These are phyloP conservation scores for Gypsophila paniculata DNA, from an alignment of 179 eudicot genomes.

Conservation along the genomic window DNA sequence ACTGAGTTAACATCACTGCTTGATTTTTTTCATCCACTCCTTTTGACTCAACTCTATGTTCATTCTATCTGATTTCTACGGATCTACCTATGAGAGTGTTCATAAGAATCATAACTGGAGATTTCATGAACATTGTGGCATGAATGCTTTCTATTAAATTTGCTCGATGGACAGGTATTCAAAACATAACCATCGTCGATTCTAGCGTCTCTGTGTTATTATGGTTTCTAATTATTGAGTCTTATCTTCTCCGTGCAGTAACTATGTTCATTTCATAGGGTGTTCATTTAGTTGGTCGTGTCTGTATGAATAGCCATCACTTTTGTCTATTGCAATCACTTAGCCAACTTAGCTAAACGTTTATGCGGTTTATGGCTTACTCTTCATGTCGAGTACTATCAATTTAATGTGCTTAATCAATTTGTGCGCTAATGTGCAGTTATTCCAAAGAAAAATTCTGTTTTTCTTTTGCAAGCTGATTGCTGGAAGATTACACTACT, in stretches of 20 bases:
- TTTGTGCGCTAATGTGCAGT: conserved; percentile 37
- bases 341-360: not conserved
- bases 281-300: not conserved
- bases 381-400: too few species aligned
- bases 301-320: not conserved
- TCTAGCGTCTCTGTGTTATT: not conserved
- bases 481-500: conserved; percentile 75
- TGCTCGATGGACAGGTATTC: not conserved
- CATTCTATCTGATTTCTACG: not conserved
- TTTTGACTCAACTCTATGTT: not conserved
- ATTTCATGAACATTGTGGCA: not conserved
- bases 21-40: not conserved
- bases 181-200: not conserved
- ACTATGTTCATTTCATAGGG: not conserved
- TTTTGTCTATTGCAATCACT: not conserved
- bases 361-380: not conserved
- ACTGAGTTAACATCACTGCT: not conserved
- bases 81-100: not conserved
- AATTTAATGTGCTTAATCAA: too few species aligned
- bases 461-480: conserved; percentile 65
- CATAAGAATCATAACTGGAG: not conserved
- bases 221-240: not conserved
- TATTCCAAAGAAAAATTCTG: conserved; percentile 65
- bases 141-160: not conserved
- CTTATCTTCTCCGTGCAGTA: not conserved